Base-by-base conservation (phyloP, 179 eudicot species). In the Beta macrorhiza region DNA sequence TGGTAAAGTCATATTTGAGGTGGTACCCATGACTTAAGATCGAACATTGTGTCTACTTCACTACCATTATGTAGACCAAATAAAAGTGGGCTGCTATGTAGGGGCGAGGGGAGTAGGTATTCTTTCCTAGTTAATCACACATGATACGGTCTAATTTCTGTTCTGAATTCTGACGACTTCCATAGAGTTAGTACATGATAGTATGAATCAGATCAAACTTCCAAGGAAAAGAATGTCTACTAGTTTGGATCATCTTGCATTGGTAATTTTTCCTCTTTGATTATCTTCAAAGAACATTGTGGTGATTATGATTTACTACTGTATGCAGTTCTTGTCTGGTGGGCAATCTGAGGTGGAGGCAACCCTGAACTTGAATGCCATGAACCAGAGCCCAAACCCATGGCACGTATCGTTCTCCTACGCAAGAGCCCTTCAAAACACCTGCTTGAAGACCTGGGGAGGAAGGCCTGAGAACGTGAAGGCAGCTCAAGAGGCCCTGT, bases 291-390 rank as follows among this genome's bases (percentile, higher is more conserved):
- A 55, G 82, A 37, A 29, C 56, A 55, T 45, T 22, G 19, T 63
- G n/a, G 8, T 78, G 47, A 64, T 32, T 58, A 53, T 86, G 19
- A 22, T 56, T 63, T 63, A 13, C 19, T 55, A 74, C 63, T 80
- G 70, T 68, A 68, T 3, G 65, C 93, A 93, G 97, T 94, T 94
- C 82, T 88, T 94, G 87, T 94, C 98, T 56, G 98, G 98, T 61
- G 97, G 98, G 67, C 98, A 94, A 90, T 93, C 97, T 32, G 98
- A 94, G 78, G 97, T 91, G 22, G 98, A 94, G 82, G 98, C 98
- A 53, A 94, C 98, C 55, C 81, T 82, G 83, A 94, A 94, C 91
- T 85, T 94, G 90, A 90, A 94, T 47, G 98, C 97, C 16, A 94
- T 94, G 96, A 94, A 94, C 91, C 96, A 94, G 82, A 84, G 83